Evolutionary conservation across 1,284 basidiomycete species (phyloP).

Genomic region (Heterobasidion parviporum): DNA sequence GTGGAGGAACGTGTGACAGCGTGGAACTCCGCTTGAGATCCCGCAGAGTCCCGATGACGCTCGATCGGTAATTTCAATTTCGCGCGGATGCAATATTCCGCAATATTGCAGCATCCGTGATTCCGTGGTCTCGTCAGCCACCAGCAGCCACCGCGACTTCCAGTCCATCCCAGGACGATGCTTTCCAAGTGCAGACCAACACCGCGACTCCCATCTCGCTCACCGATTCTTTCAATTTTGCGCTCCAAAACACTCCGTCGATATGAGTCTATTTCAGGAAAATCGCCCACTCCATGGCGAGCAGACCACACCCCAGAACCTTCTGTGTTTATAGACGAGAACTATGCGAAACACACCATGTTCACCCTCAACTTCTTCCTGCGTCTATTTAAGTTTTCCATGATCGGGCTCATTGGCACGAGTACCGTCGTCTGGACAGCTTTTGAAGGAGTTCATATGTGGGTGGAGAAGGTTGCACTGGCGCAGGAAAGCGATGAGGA

Average conservation of each 20-base stretch:
- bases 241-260: background rate
- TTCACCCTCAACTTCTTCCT: slow-evolving; percentile 28
- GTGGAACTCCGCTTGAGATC: no score
- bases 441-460: slow-evolving; percentile 60
- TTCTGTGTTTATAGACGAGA: slow-evolving; percentile 22
- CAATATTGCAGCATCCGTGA: no score
- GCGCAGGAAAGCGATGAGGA: slow-evolving; percentile 46
- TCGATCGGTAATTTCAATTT: no score
- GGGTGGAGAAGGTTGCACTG: slow-evolving; percentile 60
- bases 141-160: no score
- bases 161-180: background rate
- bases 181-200: background rate
- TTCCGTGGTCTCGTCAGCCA: no score
- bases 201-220: background rate
- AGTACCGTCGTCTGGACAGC: slow-evolving; percentile 30
- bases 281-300: slow-evolving; percentile 7
- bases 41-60: no score
- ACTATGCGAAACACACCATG: slow-evolving; percentile 25
- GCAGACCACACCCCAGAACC: slow-evolving; percentile 1
- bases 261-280: background rate
- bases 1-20: no score
- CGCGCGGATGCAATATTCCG: no score
- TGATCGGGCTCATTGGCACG: slow-evolving; percentile 29
- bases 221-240: background rate
- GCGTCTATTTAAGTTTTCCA: slow-evolving; percentile 31